These are phyloP conservation scores for Teratosphaeria zuluensis DNA, from an alignment of 2,329 filamentous ascomycete genomes.

Conservation along the genomic window DNA sequence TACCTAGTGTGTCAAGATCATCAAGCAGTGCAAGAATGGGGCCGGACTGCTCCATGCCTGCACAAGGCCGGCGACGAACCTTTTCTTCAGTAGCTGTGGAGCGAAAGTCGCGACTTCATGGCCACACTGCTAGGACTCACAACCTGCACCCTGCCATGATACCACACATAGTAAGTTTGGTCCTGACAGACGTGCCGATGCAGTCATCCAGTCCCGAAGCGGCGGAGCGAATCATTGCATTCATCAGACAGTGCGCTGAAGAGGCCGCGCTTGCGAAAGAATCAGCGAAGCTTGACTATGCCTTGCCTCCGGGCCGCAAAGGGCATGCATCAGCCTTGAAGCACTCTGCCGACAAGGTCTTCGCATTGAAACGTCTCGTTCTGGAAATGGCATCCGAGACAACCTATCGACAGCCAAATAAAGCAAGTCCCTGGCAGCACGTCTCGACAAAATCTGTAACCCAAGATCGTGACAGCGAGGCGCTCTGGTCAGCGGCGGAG, in stretches of 20 bases:
- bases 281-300: slow-evolving; percentile 47
- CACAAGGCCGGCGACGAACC: slow-evolving; percentile 11
- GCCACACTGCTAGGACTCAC: slow-evolving; percentile 12
- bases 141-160: slow-evolving; percentile 46
- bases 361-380: slow-evolving; percentile 46
- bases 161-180: slow-evolving; percentile 44
- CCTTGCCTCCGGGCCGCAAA: slow-evolving; percentile 47
- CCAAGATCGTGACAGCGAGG: slow-evolving; percentile 49
- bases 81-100: slow-evolving; percentile 22
- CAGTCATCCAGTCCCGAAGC: slow-evolving; percentile 27
- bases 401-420: slow-evolving; percentile 9
- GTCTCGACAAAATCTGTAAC: slow-evolving; percentile 45
- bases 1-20: background rate
- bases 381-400: slow-evolving; percentile 42
- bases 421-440: slow-evolving; percentile 36
- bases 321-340: slow-evolving; percentile 39
- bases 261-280: slow-evolving; percentile 44
- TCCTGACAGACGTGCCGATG: slow-evolving; percentile 47
- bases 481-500: slow-evolving; percentile 49
- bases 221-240: slow-evolving; percentile 40
- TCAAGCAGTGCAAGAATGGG: slow-evolving; percentile 1
- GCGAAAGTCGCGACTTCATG: slow-evolving; percentile 18
- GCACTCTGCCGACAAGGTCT: slow-evolving; percentile 30
- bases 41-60: background rate
- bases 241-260: slow-evolving; percentile 48